Evolutionary conservation across 768 basidiomycete species (phyloP).

Genomic region (Xerocomus potaroensis): DNA sequence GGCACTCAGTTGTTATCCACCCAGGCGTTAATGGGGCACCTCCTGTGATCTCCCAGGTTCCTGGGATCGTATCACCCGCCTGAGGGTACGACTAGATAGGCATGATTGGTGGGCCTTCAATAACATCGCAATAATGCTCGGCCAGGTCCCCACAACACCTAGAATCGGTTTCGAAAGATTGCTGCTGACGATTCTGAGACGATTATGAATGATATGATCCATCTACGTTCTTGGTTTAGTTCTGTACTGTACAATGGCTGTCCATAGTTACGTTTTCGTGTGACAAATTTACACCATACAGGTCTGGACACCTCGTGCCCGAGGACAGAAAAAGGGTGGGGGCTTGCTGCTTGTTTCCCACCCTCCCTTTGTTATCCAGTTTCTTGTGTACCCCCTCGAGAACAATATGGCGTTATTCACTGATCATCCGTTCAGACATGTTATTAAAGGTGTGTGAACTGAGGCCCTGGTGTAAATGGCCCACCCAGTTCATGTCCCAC

Average conservation of each 20-base stretch:
- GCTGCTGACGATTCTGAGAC: slow-evolving; percentile 10
- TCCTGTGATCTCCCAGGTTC: slow-evolving; percentile 59
- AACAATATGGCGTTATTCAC: slow-evolving; percentile 29
- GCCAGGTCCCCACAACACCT: neutral
- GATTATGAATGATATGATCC: slow-evolving; percentile 8
- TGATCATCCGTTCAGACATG: slow-evolving; percentile 32
- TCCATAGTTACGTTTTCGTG: slow-evolving; percentile 14
- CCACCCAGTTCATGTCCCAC: slow-evolving; percentile 8
- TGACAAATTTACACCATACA: slow-evolving; percentile 8
- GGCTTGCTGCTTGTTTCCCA: slow-evolving; percentile 22
- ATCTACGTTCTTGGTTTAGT: slow-evolving; percentile 2
- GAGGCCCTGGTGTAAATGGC: neutral
- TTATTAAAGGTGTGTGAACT: slow-evolving; percentile 26
- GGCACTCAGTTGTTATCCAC: slow-evolving; percentile 65
- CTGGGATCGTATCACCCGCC: slow-evolving; percentile 27
- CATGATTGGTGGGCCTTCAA: neutral
- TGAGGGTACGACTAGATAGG: slow-evolving; percentile 7
- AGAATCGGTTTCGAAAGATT: neutral
- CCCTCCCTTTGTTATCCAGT: slow-evolving; percentile 20
- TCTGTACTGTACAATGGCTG: slow-evolving; percentile 13
- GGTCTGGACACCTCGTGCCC: slow-evolving; percentile 26
- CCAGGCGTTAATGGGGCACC: slow-evolving; percentile 58
- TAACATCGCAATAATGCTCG: neutral
- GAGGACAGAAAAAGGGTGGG: slow-evolving; percentile 20
- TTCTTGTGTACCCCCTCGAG: slow-evolving; percentile 9